phyloP scores from a whole-genome alignment of 2,329 filamentous ascomycete species.

The Gaeumannomyces tritici region DNA sequence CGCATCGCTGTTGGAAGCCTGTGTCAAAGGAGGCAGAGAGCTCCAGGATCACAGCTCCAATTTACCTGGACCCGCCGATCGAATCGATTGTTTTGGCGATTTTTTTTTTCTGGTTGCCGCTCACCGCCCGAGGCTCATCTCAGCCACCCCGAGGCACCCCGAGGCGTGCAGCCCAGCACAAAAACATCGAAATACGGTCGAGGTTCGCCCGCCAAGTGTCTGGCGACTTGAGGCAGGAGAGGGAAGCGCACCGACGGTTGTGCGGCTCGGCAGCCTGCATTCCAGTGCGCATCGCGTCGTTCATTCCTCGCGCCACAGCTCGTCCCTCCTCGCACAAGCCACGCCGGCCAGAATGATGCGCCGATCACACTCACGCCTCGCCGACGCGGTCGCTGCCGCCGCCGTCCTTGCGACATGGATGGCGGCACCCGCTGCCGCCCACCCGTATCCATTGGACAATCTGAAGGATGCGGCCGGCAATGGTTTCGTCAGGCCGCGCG shows the following conservation, averaged over 20 bases:
- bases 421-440: slow-evolving; percentile 26
- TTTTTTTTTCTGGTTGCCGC: not conserved
- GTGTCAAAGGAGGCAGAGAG: not conserved
- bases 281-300: not conserved
- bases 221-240: not conserved
- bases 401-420: not conserved
- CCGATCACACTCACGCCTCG: not conserved
- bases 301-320: not conserved
- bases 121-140: not conserved
- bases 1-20: not conserved
- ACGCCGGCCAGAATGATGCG: not conserved
- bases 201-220: not conserved
- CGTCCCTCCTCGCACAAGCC: not conserved
- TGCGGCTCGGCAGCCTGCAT: not conserved
- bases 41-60: not conserved
- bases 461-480: slow-evolving; percentile 34
- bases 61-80: not conserved
- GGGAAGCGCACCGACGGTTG: not conserved
- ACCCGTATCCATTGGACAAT: slow-evolving; percentile 40
- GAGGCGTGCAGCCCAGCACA: not conserved
- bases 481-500: slow-evolving; percentile 38
- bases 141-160: too few relatives aligned
- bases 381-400: not conserved
- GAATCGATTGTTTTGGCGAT: not conserved
- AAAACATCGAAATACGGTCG: not conserved